These are phyloP conservation scores for Ceratocystis huliohia DNA, from an alignment of 2,329 filamentous ascomycete genomes.

Conservation along the genomic window DNA sequence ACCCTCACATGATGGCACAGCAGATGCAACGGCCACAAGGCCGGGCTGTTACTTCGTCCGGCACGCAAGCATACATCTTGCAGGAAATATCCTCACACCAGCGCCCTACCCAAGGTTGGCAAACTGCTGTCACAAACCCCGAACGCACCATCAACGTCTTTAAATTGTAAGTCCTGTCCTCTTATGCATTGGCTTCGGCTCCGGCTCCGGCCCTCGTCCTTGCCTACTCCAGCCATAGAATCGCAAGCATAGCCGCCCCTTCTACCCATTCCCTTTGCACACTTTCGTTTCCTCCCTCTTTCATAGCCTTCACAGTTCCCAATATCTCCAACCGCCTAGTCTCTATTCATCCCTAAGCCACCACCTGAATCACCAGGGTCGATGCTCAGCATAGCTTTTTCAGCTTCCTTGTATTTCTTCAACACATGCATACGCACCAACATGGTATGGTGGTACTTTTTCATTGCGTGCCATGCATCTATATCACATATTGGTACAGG, in stretches of 20 bases:
- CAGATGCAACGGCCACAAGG: conserved; percentile 32
- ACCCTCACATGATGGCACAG: conserved; percentile 41
- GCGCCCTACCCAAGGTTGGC: conserved; percentile 31
- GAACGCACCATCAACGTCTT: conserved; percentile 35
- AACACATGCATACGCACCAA: neutral
- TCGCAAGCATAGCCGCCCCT: too few relatives aligned
- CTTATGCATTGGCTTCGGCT: neutral
- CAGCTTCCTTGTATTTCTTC: neutral
- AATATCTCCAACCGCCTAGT: neutral
- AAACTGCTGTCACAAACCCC: conserved; percentile 28
- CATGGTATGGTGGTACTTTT: neutral
- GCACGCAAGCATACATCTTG: conserved; percentile 32
- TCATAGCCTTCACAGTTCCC: neutral
- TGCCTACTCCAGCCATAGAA: too few relatives aligned
- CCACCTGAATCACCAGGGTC: neutral
- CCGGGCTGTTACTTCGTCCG: conserved; percentile 27
- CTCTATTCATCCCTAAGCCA: neutral
- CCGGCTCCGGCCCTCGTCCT: too few relatives aligned
- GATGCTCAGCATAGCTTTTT: neutral
- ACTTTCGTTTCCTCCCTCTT: neutral
- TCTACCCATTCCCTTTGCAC: too few relatives aligned
- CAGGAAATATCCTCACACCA: conserved; percentile 30
- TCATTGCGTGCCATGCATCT: neutral
- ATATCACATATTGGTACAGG: neutral
- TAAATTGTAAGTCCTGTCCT: conserved; percentile 31